Evolutionary conservation across 1,284 basidiomycete species (phyloP).

Genomic region (Microbotryum violaceum): DNA sequence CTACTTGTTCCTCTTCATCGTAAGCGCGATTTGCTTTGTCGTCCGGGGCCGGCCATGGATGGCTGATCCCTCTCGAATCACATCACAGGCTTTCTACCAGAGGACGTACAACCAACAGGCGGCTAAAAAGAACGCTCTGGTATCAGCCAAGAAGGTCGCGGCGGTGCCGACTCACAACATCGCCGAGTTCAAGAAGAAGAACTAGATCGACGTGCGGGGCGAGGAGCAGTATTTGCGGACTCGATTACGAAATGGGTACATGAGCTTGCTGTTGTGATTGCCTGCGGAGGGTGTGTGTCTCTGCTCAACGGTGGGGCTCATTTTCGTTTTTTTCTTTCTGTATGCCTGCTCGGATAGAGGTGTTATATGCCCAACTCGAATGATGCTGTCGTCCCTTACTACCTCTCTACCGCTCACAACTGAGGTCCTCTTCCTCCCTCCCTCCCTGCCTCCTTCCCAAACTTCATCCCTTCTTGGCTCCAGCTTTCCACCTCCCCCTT

Average conservation of each 20-base stretch:
- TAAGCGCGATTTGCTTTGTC: background rate
- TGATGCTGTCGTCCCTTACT: background rate
- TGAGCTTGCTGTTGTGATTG: too few species aligned
- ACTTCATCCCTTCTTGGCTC: background rate
- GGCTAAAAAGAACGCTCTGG: slow-evolving; percentile 11
- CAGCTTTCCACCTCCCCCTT: background rate
- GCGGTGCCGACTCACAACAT: slow-evolving; percentile 2
- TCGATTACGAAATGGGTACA: too few species aligned
- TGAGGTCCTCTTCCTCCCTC: background rate
- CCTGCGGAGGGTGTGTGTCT: too few species aligned
- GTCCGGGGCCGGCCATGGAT: too few species aligned
- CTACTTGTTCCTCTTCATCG: slow-evolving; percentile 83
- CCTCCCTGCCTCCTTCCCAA: background rate
- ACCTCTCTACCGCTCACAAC: background rate
- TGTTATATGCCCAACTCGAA: background rate
- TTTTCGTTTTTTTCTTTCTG: too few species aligned
- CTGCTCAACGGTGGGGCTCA: too few species aligned
- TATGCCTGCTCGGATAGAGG: too few species aligned
- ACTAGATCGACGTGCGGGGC: slow-evolving; percentile 1
- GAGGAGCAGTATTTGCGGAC: too few species aligned
- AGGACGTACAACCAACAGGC: slow-evolving; percentile 40
- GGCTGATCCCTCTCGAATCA: background rate
- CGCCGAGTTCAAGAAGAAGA: slow-evolving; percentile 24
- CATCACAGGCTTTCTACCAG: slow-evolving; percentile 37
- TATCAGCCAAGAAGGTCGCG: slow-evolving; percentile 1